Percentiles rank a stretch among this genome's conserved stretches.
Conservation (phyloP, 352 stramenopile genomes). For the Phytopythium oedochilum region DNA sequence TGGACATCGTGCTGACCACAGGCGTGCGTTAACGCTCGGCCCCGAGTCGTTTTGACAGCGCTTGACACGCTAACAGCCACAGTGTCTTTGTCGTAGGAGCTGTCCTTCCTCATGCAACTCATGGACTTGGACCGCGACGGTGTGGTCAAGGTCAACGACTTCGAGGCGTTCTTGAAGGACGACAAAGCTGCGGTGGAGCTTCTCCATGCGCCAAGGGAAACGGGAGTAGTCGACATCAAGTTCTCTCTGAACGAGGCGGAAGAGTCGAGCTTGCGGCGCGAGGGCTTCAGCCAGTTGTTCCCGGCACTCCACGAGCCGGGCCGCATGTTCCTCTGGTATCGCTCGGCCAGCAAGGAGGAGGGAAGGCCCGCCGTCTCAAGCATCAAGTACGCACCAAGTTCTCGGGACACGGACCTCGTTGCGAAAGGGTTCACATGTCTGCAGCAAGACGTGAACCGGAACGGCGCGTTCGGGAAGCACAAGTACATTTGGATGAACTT, state of each 20-base stretch:
- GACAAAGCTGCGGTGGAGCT: constrained; percentile 44
- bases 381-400: constrained; percentile 57
- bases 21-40: constrained; percentile 62
- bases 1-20: constrained; percentile 76
- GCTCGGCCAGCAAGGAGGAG: constrained; percentile 44
- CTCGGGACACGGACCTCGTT: constrained; percentile 67
- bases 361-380: constrained; percentile 58
- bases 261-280: constrained; percentile 42
- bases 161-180: constrained; percentile 72
- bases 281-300: constrained; percentile 54
- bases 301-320: constrained; percentile 44
- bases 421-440: constrained; percentile 71
- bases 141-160: constrained; percentile 59
- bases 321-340: constrained; percentile 63
- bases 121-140: constrained; percentile 71
- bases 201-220: constrained; percentile 40
- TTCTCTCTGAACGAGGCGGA: constrained; percentile 59
- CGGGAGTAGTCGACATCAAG: constrained; percentile 55
- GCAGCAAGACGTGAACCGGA: constrained; percentile 65
- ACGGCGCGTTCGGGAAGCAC: constrained; percentile 58
- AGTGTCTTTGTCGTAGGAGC: constrained; percentile 29
- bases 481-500: constrained; percentile 78
- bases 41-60: no score
- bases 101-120: constrained; percentile 52
- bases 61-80: neutral